These are phyloP conservation scores for Fusarium proliferatum DNA, from an alignment of 2,329 filamentous ascomycete species.

Conservation along the genomic window DNA sequence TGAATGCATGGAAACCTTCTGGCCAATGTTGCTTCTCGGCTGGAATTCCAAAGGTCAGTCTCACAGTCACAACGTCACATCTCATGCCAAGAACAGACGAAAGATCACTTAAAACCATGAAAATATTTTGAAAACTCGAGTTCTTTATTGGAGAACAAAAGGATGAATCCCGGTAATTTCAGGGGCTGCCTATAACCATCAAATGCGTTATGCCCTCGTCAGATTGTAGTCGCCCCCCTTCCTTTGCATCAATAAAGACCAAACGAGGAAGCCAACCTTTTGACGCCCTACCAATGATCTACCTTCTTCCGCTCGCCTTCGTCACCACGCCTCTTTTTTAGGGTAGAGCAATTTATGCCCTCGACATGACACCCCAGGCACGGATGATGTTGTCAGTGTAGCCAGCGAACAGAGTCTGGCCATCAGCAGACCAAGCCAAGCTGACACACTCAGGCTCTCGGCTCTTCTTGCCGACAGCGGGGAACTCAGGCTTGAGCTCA, in stretches of 20 bases:
- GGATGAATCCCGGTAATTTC: conserved; percentile 54
- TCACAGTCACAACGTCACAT: not conserved
- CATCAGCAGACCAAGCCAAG: conserved; percentile 97
- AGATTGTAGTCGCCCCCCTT: conserved; percentile 49
- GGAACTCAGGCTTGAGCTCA: conserved; percentile 98
- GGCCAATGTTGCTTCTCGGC: not conserved
- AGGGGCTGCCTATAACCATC: conserved; percentile 53
- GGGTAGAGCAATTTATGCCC: conserved; percentile 69
- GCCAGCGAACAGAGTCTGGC: conserved; percentile 98
- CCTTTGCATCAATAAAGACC: conserved; percentile 57
- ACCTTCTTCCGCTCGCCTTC: conserved; percentile 50
- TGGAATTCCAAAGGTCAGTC: not conserved
- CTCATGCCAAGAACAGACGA: not conserved
- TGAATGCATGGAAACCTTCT: not conserved
- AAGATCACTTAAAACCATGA: not conserved
- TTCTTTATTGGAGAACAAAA: conserved; percentile 55
- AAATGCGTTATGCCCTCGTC: conserved; percentile 53
- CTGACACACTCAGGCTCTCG: conserved; percentile 97
- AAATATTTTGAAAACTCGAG: conserved; percentile 45
- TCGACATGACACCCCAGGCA: conserved; percentile 97
- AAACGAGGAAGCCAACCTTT: conserved; percentile 60
- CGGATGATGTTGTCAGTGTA: conserved; percentile 99
- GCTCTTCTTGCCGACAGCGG: conserved; percentile 98
- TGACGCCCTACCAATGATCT: conserved; percentile 60
- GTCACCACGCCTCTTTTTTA: conserved; percentile 44